Evolutionary conservation across 495 filamentous ascomycete species (phyloP), one percentile per base, ranked within the genome.

Genomic region (Stereocaulon alpinum): DNA sequence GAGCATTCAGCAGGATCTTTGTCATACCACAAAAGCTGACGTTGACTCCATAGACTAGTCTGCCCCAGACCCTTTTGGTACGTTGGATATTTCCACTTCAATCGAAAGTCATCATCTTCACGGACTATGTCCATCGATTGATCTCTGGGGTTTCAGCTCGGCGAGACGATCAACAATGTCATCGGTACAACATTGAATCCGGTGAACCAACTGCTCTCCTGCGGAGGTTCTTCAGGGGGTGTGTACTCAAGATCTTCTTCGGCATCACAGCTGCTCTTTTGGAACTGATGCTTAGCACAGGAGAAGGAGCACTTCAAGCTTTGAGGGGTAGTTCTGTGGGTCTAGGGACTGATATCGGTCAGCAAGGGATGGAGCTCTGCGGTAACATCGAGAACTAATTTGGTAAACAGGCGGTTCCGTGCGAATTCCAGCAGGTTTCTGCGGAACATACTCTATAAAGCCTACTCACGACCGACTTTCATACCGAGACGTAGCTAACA

Each of bases 121-220:
- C 10, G 7, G 20, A 0, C 7, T 40, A 37, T 29, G 7, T 20
- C 27, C 11, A 34, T 17, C 14, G 4, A 22, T 42, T 37, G 42
- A 40, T 4, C 12, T 44, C 18, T 11, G 10, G 11, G 14, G 22
- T 20, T 18, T 9, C 47, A 64, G 59, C 32, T 64, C 37, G 66
- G 66, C 29, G 67, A 74, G 55, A 75, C 73, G 2, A 65, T 71
- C 52, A 82, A 81, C 70, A 76, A 81, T 59, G 74, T 81, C 50
- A 78, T 80, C 45, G 74, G 69, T 2, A 73, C 76, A 59, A 80
- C 77, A 0, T 66, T 74, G 54, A 81, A 81, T 58, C 78, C 79
- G 1, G 66, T 69, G 59, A 81, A 81, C 53, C 66, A 75, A 17
- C 64, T 72, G 1, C 66, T 81, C 3, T 76, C 76, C 1, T 72